Conservation (phyloP, 2,329 filamentous ascomycete species). For the Aspergillus pseudoglaucus region DNA sequence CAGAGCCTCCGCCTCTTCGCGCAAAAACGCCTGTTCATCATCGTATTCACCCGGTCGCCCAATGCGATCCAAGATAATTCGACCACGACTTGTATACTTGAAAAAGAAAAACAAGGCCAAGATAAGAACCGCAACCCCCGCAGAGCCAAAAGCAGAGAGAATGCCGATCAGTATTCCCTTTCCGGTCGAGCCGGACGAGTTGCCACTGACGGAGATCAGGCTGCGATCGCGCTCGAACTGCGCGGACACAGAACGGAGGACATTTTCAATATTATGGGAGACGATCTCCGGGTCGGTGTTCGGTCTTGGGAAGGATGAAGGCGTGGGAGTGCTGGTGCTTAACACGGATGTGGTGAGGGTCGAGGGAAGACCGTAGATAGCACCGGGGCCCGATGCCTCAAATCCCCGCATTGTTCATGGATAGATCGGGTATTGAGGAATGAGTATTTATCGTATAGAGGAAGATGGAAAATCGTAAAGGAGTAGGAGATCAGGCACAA, state of each 20-base stretch:
- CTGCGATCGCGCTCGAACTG: constrained; percentile 13
- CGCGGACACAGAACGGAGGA: constrained; percentile 20
- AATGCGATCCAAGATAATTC: constrained; percentile 89
- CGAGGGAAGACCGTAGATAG: constrained; percentile 28
- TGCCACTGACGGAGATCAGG: constrained; percentile 29
- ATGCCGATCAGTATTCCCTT: constrained; percentile 90
- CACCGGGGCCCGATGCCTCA: constrained; percentile 34
- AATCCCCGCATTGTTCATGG: constrained; percentile 35
- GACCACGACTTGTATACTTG: constrained; percentile 76
- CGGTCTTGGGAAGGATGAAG: constrained; percentile 10
- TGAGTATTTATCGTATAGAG: not conserved
- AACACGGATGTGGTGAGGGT: constrained; percentile 27
- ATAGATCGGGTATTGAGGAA: constrained; percentile 8
- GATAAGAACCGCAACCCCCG: constrained; percentile 72
- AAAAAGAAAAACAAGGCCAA: constrained; percentile 87
- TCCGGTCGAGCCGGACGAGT: constrained; percentile 50
- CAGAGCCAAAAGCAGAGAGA: constrained; percentile 87
- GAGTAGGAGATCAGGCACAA: not conserved
- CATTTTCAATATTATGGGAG: constrained; percentile 35
- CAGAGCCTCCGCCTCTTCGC: constrained; percentile 90
- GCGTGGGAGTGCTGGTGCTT: constrained; percentile 21
- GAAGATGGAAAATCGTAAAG: not conserved
- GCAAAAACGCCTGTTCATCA: constrained; percentile 88
- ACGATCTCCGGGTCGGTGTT: constrained; percentile 10
- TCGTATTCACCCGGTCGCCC: constrained; percentile 93